These are phyloP conservation scores for Castanea mollissima DNA, from an alignment of 306 rosid species.

Conservation along the genomic window DNA sequence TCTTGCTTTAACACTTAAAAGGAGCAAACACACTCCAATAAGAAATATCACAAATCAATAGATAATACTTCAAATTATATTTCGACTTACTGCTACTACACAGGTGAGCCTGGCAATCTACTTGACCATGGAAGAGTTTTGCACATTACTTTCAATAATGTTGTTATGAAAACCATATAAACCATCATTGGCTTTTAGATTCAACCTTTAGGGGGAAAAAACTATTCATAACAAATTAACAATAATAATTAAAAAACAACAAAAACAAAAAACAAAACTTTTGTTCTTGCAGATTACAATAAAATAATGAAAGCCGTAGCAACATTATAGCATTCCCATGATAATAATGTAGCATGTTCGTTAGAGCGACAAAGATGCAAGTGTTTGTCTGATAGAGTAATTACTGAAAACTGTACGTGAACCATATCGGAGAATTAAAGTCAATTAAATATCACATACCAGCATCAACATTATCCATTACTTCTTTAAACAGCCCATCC, in stretches of 20 bases:
- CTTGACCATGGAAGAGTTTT: neutral
- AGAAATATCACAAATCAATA: neutral
- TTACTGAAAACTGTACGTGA: neutral
- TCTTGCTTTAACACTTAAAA: neutral
- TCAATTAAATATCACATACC: constrained; percentile 45
- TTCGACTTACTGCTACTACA: neutral
- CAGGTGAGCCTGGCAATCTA: neutral
- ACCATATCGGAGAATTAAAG: neutral
- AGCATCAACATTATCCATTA: constrained; percentile 71
- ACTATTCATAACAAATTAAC: neutral
- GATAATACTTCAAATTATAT: neutral
- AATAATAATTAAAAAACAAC: neutral
- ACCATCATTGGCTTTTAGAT: neutral
- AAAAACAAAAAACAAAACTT: neutral
- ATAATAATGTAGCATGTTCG: neutral
- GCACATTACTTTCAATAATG: neutral
- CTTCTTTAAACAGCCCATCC: constrained; percentile 42
- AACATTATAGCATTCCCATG: neutral
- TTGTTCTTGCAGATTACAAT: neutral
- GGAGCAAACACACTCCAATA: neutral
- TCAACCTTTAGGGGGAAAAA: neutral
- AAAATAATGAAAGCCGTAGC: neutral
- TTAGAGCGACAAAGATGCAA: neutral
- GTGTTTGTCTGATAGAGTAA: constrained; percentile 5
- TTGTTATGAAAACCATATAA: neutral